Evolutionary conservation across 2,329 filamentous ascomycete genomes (phyloP).

Genomic region (Talaromyces sp.): DNA sequence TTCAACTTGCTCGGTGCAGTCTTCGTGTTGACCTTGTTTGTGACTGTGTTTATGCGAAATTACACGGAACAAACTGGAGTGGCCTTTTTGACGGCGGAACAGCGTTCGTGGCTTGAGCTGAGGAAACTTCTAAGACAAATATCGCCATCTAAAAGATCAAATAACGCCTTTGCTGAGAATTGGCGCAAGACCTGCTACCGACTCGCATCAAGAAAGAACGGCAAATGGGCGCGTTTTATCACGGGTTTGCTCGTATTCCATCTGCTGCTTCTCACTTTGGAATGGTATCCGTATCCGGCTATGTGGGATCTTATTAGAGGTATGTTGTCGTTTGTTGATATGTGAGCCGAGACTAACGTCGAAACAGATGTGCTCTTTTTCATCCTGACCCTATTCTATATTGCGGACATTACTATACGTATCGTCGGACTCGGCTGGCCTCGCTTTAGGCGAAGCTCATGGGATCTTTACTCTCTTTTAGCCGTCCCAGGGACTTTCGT

Average conservation of each 20-base stretch:
- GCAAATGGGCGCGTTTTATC: slow-evolving; percentile 82
- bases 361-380: slow-evolving; percentile 70
- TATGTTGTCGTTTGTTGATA: slow-evolving; percentile 26
- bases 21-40: slow-evolving; percentile 94
- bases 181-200: slow-evolving; percentile 96
- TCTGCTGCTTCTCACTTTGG: slow-evolving; percentile 75
- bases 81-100: slow-evolving; percentile 90
- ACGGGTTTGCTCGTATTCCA: slow-evolving; percentile 80
- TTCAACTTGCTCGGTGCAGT: slow-evolving; percentile 97
- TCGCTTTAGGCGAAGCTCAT: slow-evolving; percentile 86
- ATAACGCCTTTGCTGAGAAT: slow-evolving; percentile 69
- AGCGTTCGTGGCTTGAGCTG: slow-evolving; percentile 93
- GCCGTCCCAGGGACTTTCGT: slow-evolving; percentile 76
- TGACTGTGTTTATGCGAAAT: slow-evolving; percentile 99
- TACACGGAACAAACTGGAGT: slow-evolving; percentile 99
- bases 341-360: not conserved
- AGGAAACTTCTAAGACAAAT: slow-evolving; percentile 90
- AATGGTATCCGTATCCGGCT: slow-evolving; percentile 73
- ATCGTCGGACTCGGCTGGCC: slow-evolving; percentile 88
- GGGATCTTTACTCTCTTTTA: slow-evolving; percentile 87
- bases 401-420: slow-evolving; percentile 77
- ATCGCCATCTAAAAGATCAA: slow-evolving; percentile 88
- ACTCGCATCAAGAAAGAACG: slow-evolving; percentile 87
- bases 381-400: slow-evolving; percentile 75
- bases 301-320: slow-evolving; percentile 69